Base-by-base conservation (phyloP, 2,329 filamentous ascomycete genomes). In the Orbilia brochopaga region DNA sequence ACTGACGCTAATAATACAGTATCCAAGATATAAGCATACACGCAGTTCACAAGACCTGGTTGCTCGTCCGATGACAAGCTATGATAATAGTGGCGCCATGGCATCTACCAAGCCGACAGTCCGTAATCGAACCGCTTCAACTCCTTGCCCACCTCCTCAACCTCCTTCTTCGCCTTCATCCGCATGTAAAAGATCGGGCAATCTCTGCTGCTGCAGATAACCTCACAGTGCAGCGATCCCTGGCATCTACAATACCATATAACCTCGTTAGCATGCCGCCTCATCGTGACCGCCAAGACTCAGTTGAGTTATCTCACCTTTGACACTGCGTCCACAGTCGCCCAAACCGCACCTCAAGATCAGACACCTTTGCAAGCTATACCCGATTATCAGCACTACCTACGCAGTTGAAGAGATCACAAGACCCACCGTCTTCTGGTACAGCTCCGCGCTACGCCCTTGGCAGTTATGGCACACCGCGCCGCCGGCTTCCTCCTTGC, bases 131-230 rank as follows among this genome's bases (percentile, higher is more conserved):
- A 99, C 76, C 94, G 84, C 76, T 85, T 85, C 77, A 99, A 80
- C 80, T 99, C 94, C 81, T 91, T 95, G 65, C 92, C 91, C 1
- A 88, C 89, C 81, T 99, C 94, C 80, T 97, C 93, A 42, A 97
- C 88, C 79, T 99, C 94, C 83, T 99, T 99, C 85, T 97, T 96
- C 32, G 93, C 93, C 84, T 99, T 99, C 94, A 99, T 99, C 2
- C 94, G 88, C 94, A 99, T 99, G 80, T 99, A 99, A 80, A 99
- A 99, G 78, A 99, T 99, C 0, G 94, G 94, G 79, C 94, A 99
- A 82, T 99, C 94, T 79, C 92, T 90, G 79, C 89, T 93, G 74
- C 89, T 92, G 82, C 94, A 99, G 76, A 99, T 97, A 61, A 99
- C 95, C 80, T 99, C 94, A 79, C 91, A 94, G 81, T 99, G 94